Conservation (phyloP, 139 green algal genomes). For the Prasinococcaceae sp. region DNA sequence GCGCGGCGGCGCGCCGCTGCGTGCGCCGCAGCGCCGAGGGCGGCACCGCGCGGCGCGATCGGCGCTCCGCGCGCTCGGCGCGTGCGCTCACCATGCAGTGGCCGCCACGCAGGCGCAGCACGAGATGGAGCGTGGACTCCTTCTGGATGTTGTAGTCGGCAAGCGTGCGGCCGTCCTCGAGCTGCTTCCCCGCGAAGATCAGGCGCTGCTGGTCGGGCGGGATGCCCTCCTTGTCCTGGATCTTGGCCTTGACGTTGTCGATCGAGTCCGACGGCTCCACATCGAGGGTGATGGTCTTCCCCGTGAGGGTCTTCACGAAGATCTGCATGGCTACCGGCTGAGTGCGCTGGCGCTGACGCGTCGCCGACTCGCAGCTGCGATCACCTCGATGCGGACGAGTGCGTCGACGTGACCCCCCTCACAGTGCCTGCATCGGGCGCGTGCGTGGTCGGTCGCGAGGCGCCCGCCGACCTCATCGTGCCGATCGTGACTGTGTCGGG, state of each 20-base stretch:
- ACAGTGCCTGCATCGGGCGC: too few species aligned
- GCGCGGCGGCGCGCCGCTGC: too few species aligned
- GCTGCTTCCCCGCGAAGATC: slow-evolving; percentile 91
- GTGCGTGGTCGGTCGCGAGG: too few species aligned
- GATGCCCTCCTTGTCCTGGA: slow-evolving; percentile 44
- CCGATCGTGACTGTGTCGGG: slow-evolving; percentile 7
- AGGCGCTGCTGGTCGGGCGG: slow-evolving; percentile 84
- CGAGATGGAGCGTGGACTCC: slow-evolving; percentile 30
- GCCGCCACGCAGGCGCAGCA: slow-evolving; percentile 29
- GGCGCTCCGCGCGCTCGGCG: too few species aligned
- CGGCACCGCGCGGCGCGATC: too few species aligned
- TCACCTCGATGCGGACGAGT: too few species aligned
- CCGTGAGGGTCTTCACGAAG: slow-evolving; percentile 23
- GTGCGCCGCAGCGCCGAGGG: too few species aligned
- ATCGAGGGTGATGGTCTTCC: slow-evolving; percentile 31
- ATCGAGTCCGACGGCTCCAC: slow-evolving; percentile 32
- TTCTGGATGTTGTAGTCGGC: slow-evolving; percentile 95
- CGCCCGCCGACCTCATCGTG: too few species aligned
- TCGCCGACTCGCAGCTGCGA: too few species aligned
- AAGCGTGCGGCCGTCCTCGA: slow-evolving; percentile 80
- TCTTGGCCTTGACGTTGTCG: slow-evolving; percentile 35
- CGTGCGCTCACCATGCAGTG: too few species aligned
- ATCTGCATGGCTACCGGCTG: slow-evolving; percentile 47
- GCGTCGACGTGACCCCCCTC: too few species aligned
- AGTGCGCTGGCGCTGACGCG: too few species aligned